Evolutionary conservation across 805 yeast genomes (phyloP), one percentile per base, ranked within the genome.

Genomic region (Starmerella ratchasimensis): DNA sequence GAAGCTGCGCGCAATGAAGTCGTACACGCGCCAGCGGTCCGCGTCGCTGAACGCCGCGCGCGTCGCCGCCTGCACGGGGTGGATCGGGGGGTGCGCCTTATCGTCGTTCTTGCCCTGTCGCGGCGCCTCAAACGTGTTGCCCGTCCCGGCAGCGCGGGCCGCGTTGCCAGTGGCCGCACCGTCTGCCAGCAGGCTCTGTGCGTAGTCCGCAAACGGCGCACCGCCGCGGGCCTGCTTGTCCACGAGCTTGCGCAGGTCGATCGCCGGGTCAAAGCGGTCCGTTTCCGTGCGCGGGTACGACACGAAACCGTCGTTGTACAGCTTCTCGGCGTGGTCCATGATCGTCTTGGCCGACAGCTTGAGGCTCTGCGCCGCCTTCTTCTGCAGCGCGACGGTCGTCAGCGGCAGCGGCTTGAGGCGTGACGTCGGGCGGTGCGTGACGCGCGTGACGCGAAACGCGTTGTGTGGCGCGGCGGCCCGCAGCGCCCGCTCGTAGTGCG

Each of bases 281-380:
- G 99, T 90, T 54, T 90, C 99, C 0, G 99, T 90, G 64, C 99
- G 78, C 3, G 99, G 99, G 55, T 90, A 90, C 0, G 96, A 84
- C 1, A 90, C 64, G 52, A 73, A 82, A 0, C 98, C 98, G 33
- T 69, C 65, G 41, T 79, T 84, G 56, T 90, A 90, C 18, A 90
- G 65, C 45, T 71, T 71, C 57, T 90, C 98, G 0, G 99, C 98
- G 0, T 51, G 41, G 19, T 70, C 72, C 50, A 90, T 62, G 2
- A 94, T 74, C 33, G 67, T 68, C 51, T 86, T 84, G 0, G 97
- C 90, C 50, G 80, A 71, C 65, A 83, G 59, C 44, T 74, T 79
- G 53, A 86, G 74, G 49, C 62, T 71, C 20, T 70, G 62, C 0
- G 95, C 70, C 47, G 96, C 93, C 44, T 74, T 76, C 51, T 82